Evolutionary conservation across 257 asterid genomes (phyloP).

Genomic region (Ilex asprella): DNA sequence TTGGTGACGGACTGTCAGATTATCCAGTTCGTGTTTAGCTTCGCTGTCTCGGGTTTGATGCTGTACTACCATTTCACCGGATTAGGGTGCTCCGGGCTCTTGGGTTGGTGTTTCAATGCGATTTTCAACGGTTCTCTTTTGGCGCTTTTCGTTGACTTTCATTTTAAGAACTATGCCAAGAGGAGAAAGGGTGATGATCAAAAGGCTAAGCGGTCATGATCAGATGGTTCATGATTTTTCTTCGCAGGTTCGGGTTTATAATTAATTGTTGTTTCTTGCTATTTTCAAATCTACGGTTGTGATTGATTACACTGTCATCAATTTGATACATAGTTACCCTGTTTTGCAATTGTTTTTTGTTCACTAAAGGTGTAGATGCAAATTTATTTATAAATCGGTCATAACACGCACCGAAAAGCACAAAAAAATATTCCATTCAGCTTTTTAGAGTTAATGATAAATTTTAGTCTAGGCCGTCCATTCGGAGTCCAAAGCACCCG

Average conservation of each 20-base stretch:
- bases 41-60: constrained; percentile 69
- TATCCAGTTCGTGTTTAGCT: constrained; percentile 72
- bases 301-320: too few species aligned
- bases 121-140: constrained; percentile 76
- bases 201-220: constrained; percentile 26
- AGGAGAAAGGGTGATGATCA: constrained; percentile 15
- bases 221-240: neutral
- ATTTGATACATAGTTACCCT: too few species aligned
- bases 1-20: constrained; percentile 77
- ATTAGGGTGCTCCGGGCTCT: constrained; percentile 76
- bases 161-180: constrained; percentile 54
- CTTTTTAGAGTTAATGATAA: too few species aligned
- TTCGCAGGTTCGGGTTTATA: neutral
- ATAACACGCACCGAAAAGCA: too few species aligned
- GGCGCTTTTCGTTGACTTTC: constrained; percentile 63
- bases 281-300: too few species aligned
- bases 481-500: too few species aligned
- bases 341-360: too few species aligned
- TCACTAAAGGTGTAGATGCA: too few species aligned
- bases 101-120: constrained; percentile 87
- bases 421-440: too few species aligned
- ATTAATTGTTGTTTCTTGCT: neutral
- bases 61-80: constrained; percentile 53
- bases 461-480: too few species aligned
- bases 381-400: too few species aligned